A percentile compares a stretch with the other conserved stretches of the same genome.
These are phyloP conservation scores for Umbelopsis ramanniana DNA, from an alignment of 192 early-diverging fungal genomes.

Conservation along the genomic window DNA sequence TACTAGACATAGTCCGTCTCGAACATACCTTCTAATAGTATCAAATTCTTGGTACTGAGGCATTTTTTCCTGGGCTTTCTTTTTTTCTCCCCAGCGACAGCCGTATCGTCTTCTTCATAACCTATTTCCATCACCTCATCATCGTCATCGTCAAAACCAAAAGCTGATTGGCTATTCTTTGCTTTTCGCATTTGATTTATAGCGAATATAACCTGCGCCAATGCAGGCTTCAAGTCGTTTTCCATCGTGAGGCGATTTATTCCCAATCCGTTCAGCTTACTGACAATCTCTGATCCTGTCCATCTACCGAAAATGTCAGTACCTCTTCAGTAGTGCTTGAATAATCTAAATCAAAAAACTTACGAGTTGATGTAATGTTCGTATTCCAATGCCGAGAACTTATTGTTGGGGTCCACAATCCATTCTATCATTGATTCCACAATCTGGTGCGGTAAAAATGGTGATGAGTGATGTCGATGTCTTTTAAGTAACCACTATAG, in stretches of 20 bases:
- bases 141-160: neutral
- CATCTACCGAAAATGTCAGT: conserved; percentile 22
- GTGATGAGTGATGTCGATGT: neutral
- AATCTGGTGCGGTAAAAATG: conserved; percentile 15
- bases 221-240: conserved; percentile 23
- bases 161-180: neutral
- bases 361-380: conserved; percentile 33
- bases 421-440: conserved; percentile 23
- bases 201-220: neutral
- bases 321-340: neutral
- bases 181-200: conserved; percentile 13
- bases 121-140: neutral
- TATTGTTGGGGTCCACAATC: conserved; percentile 26
- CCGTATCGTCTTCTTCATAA: neutral
- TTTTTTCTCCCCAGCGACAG: neutral
- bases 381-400: conserved; percentile 26
- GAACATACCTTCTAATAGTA: conserved; percentile 18
- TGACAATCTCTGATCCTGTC: conserved; percentile 31
- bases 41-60: conserved; percentile 15
- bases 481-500: neutral
- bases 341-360: neutral
- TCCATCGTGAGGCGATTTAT: conserved; percentile 25
- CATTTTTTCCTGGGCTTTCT: conserved; percentile 12
- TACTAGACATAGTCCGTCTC: too few species aligned
- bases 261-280: conserved; percentile 19